Percentiles rank a stretch among this genome's conserved stretches.
phyloP scores from a whole-genome alignment of 2,329 filamentous ascomycete genomes.

The Fusarium illudens region DNA sequence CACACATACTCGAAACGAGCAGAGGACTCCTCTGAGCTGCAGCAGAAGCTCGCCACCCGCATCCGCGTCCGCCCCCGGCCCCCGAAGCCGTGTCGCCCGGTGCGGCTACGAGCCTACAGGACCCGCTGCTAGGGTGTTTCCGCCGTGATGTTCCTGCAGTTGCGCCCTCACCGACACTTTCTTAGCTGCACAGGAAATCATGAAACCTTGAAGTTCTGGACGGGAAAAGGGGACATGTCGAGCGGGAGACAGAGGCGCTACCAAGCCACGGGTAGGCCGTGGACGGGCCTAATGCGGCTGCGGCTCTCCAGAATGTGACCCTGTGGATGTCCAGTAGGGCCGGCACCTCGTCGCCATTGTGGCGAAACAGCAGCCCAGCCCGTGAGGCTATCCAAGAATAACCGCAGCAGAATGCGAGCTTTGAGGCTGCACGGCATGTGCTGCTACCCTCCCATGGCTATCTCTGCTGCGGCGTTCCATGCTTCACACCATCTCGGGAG shows the following conservation, averaged over 20 bases:
- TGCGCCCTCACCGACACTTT: conserved; percentile 41
- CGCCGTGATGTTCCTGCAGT: conserved; percentile 41
- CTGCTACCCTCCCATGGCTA: conserved; percentile 29
- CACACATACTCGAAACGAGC: not conserved
- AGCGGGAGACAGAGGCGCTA: conserved; percentile 3
- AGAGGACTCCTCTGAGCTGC: conserved; percentile 1
- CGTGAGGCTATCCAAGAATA: conserved; percentile 10
- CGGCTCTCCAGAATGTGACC: conserved; percentile 7
- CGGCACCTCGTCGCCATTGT: conserved; percentile 14
- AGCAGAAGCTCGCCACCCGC: conserved; percentile 27
- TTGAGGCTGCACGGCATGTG: not conserved
- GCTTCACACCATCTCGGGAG: conserved; percentile 23
- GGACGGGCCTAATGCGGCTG: conserved; percentile 1
- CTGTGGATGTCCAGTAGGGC: conserved; percentile 3
- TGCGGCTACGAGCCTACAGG: conserved; percentile 5
- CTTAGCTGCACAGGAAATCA: not conserved
- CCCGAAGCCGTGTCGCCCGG: conserved; percentile 32
- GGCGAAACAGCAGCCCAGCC: conserved; percentile 1
- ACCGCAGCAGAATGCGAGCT: not conserved
- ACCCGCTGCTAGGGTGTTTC: conserved; percentile 32
- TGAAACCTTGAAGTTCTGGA: conserved; percentile 13
- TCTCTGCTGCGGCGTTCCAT: conserved; percentile 17
- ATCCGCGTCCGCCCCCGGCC: conserved; percentile 34
- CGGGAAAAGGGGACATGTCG: not conserved
- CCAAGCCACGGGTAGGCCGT: not conserved